Conservation (phyloP, 2,329 filamentous ascomycete genomes). For the Colletotrichum echinochloae region DNA sequence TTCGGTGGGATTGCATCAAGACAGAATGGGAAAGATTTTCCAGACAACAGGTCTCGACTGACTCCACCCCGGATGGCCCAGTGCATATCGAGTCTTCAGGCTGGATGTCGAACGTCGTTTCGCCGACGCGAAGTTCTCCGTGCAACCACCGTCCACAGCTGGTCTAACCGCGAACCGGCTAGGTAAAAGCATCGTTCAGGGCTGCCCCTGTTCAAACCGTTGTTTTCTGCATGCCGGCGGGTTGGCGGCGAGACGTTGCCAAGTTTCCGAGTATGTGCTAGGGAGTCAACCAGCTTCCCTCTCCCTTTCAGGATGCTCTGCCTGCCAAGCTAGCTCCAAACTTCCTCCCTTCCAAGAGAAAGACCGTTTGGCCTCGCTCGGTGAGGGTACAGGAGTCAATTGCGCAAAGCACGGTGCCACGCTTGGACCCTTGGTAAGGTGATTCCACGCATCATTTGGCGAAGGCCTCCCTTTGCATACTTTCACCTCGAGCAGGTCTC, state of each 20-base stretch:
- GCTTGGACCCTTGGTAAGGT: slow-evolving; percentile 8
- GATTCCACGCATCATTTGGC: slow-evolving; percentile 1
- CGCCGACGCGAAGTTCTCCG: neutral
- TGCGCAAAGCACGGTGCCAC: slow-evolving; percentile 21
- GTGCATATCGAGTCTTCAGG: slow-evolving; percentile 11
- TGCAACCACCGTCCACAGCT: neutral
- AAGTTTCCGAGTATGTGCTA: neutral
- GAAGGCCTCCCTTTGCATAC: slow-evolving; percentile 34
- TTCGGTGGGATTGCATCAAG: neutral
- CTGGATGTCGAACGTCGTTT: neutral
- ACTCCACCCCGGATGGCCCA: neutral
- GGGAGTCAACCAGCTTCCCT: neutral
- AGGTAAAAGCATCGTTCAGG: neutral
- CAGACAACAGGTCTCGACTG: neutral
- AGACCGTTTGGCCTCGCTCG: neutral
- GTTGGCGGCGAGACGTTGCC: neutral
- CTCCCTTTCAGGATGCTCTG: neutral
- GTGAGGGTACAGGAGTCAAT: neutral
- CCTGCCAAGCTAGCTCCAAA: neutral
- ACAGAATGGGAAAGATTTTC: neutral
- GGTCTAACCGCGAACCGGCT: neutral
- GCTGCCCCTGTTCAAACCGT: neutral
- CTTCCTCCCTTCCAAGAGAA: neutral
- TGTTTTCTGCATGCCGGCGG: neutral
- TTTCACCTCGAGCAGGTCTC: slow-evolving; percentile 7